Base-by-base conservation (phyloP, 352 stramenopile species). In the Pythium oligandrum region DNA sequence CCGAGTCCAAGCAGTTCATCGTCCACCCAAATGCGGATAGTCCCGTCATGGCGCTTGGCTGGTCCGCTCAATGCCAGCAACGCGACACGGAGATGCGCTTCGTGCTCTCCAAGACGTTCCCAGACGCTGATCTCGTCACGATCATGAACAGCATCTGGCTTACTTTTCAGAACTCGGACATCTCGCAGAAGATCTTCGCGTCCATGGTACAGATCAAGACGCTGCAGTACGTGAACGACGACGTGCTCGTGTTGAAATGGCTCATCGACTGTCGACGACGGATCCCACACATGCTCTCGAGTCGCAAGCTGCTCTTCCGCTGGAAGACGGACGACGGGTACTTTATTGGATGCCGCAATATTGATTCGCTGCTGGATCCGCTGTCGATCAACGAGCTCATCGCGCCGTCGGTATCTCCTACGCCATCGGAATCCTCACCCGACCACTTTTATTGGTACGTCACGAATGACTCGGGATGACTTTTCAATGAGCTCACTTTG, bases 401-500 rank as follows among this genome's bases (percentile, higher is more conserved):
- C 17, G 17, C 17, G 17, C 17, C 17, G 17, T 26, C 17, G 17
- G 17, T 26, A 26, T 26, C 17, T 26, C 17, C 17, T 26, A 26
- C 26, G 37, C 40, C 26, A 48, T 44, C 32, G 61, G 43, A 33
- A 57, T 63, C 40, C 55, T 55, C 31, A 58, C 61, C 5, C 48
- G 57, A 65, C 36, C 62, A 70, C n/a, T 70, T 70, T 45, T 70
- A 65, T 48, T 70, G 62, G 62, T 70, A 48, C 43, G 55, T 66
- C 7, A 42, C 7, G 38, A 8, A 42, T 12, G 38, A 42, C 38
- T 42, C 38, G 38, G 38, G 38, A 42, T 42, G 46, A 5, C n/a
- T 44, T 33, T 4, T 50, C 6, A 6, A 10, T 36, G 17, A 6
- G n/a, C 45, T 51, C 11, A 11, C 33, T 51, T 39, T 17, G 31